Percentiles rank a stretch among this genome's conserved stretches.
Conservation (phyloP, 1,139 yeast genomes). For the Arxiozyma slooffiae region DNA sequence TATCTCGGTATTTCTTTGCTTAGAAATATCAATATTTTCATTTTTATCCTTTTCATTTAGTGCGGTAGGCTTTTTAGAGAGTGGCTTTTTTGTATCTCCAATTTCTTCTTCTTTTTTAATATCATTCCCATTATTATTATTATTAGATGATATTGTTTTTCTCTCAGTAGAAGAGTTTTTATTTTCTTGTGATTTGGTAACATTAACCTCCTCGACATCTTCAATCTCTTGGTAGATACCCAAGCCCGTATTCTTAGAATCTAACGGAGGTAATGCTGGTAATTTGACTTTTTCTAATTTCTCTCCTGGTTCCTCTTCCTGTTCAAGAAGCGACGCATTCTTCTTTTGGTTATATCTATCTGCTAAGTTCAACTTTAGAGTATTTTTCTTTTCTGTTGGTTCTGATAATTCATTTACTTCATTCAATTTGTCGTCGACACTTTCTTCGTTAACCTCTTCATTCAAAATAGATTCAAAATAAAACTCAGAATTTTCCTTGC, state of each 20-base stretch:
- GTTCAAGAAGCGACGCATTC: slow-evolving; percentile 1
- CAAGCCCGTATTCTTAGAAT: slow-evolving; percentile 29
- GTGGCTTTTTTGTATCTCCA: slow-evolving; percentile 3
- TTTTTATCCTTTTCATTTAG: neutral
- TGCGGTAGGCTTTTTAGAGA: neutral
- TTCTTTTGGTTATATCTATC: slow-evolving; percentile 19
- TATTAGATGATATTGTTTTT: neutral
- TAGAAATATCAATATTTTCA: slow-evolving; percentile 2
- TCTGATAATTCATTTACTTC: slow-evolving; percentile 26
- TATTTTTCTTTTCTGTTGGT: slow-evolving; percentile 3
- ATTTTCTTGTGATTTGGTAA: neutral
- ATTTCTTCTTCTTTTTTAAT: slow-evolving; percentile 3
- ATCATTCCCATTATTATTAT: slow-evolving; percentile 5
- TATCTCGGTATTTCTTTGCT: slow-evolving; percentile 5
- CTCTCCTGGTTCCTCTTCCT: slow-evolving; percentile 8
- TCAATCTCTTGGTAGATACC: slow-evolving; percentile 18
- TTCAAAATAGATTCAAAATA: slow-evolving; percentile 21
- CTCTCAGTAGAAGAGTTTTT: neutral
- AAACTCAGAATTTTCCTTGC: slow-evolving; percentile 23
- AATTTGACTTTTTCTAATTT: too few species aligned
- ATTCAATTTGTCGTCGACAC: slow-evolving; percentile 23
- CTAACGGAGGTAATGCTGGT: slow-evolving; percentile 32
- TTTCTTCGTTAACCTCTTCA: slow-evolving; percentile 29
- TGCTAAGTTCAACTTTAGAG: slow-evolving; percentile 22
- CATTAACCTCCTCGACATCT: neutral